A percentile compares a stretch with the other conserved stretches of the same genome.
Conservation (phyloP, 495 filamentous ascomycete genomes). For the Aspergillus sclerotiicarbonarius region DNA sequence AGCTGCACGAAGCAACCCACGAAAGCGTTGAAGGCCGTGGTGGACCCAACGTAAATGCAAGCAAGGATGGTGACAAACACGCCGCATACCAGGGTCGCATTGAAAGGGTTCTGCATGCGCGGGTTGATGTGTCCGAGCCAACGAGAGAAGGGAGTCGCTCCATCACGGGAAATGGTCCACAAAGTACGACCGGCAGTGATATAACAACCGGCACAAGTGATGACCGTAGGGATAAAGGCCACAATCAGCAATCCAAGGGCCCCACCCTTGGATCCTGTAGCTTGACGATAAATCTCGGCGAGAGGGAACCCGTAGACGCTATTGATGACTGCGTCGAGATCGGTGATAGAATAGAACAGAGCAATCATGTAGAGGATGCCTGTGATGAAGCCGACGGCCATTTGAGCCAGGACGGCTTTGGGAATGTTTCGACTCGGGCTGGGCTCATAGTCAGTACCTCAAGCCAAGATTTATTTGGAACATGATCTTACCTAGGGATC, state of each 20-base stretch:
- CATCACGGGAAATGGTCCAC: slow-evolving; percentile 78
- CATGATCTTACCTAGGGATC: slow-evolving; percentile 57
- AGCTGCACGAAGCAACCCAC: slow-evolving; percentile 71
- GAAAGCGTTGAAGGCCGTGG: slow-evolving; percentile 72
- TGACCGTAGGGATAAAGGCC: slow-evolving; percentile 60
- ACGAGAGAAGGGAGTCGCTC: slow-evolving; percentile 45
- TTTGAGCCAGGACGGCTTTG: slow-evolving; percentile 52
- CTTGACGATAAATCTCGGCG: slow-evolving; percentile 74
- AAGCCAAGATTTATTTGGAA: not conserved
- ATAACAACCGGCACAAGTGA: slow-evolving; percentile 65
- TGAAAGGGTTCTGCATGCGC: slow-evolving; percentile 61
- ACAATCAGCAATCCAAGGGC: slow-evolving; percentile 60
- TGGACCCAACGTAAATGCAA: slow-evolving; percentile 70
- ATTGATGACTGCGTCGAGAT: slow-evolving; percentile 33
- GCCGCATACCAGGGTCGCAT: slow-evolving; percentile 62
- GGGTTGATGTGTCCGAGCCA: slow-evolving; percentile 41
- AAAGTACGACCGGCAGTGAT: slow-evolving; percentile 73
- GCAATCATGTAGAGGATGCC: slow-evolving; percentile 51
- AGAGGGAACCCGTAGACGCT: slow-evolving; percentile 66
- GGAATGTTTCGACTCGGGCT: slow-evolving; percentile 49
- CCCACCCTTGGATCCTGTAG: slow-evolving; percentile 65
- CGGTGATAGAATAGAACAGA: slow-evolving; percentile 51
- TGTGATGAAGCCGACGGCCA: slow-evolving; percentile 49
- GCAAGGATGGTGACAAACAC: slow-evolving; percentile 63
- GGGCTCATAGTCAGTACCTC: not conserved